These are phyloP conservation scores for Coemansia sp. DNA, from an alignment of 192 early-diverging fungal genomes.

Conservation along the genomic window DNA sequence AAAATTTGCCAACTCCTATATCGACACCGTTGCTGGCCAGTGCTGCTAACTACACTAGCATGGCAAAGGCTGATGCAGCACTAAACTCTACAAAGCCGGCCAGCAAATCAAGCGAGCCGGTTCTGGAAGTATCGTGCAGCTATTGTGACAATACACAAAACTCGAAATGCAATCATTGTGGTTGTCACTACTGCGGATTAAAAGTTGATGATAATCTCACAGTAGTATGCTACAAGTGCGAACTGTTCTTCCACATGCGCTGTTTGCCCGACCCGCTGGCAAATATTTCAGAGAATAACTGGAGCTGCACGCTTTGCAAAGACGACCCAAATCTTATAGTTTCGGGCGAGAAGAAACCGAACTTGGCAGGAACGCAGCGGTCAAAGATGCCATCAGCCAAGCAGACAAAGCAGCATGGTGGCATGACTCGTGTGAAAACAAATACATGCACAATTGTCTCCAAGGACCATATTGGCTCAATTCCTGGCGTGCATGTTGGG, in stretches of 20 bases:
- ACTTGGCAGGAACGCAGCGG: constrained; percentile 43
- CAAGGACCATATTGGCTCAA: constrained; percentile 53
- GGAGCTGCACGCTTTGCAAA: constrained; percentile 54
- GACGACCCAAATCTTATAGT: constrained; percentile 49
- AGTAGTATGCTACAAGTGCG: constrained; percentile 63
- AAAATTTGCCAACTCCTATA: background rate
- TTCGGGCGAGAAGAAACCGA: constrained; percentile 42
- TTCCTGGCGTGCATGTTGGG: constrained; percentile 63
- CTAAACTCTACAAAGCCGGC: background rate
- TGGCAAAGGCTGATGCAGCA: background rate
- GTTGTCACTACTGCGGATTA: constrained; percentile 54
- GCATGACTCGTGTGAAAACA: constrained; percentile 51
- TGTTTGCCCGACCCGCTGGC: constrained; percentile 52
- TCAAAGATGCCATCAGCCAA: constrained; percentile 58
- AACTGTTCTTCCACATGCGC: constrained; percentile 56
- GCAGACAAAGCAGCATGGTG: constrained; percentile 56
- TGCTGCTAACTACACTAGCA: background rate
- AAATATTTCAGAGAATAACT: constrained; percentile 49
- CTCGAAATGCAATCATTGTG: constrained; percentile 52
- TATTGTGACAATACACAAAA: constrained; percentile 30
- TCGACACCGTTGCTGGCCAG: background rate
- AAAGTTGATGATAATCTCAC: constrained; percentile 59
- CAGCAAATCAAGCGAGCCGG: constrained; percentile 6
- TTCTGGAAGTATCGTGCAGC: constrained; percentile 38
- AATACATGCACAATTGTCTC: constrained; percentile 51